Percentiles rank a stretch among this genome's conserved stretches.
These are phyloP conservation scores for Verticillium longisporum DNA, from an alignment of 2,329 filamentous ascomycete genomes.

Conservation along the genomic window DNA sequence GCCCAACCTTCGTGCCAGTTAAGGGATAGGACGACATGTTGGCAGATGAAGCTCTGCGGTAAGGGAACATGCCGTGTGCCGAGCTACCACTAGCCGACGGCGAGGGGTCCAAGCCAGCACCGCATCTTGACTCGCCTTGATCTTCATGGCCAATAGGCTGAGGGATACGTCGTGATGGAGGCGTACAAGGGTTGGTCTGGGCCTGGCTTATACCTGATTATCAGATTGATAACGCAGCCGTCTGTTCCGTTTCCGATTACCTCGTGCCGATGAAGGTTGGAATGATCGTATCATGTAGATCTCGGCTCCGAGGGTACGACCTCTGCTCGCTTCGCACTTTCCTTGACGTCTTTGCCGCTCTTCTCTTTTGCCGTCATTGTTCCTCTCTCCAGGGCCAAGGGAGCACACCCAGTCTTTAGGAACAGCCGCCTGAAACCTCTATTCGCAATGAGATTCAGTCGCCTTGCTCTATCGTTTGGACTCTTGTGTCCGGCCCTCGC, in stretches of 20 bases:
- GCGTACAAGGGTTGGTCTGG: not conserved
- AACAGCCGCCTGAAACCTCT: not conserved
- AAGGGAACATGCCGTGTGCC: not conserved
- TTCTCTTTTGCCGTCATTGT: not conserved
- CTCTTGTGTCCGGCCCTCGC: slow-evolving; percentile 13
- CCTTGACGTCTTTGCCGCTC: not conserved
- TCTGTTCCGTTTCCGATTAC: not conserved
- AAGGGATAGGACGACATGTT: not conserved
- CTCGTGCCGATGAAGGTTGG: not conserved
- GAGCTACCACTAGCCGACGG: not conserved
- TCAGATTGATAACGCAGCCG: slow-evolving; percentile 2
- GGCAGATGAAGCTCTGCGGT: not conserved
- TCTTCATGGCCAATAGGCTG: not conserved
- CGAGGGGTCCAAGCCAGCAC: not conserved
- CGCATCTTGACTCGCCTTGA: not conserved
- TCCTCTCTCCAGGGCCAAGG: not conserved
- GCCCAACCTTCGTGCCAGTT: not conserved
- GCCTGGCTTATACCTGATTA: not conserved
- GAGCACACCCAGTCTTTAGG: not conserved
- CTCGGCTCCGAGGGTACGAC: not conserved
- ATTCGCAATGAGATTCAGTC: not conserved
- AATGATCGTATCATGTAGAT: not conserved
- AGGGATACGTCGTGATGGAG: not conserved
- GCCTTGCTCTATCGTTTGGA: not conserved
- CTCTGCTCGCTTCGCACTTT: not conserved